These are phyloP conservation scores for Setaria viridis DNA, from an alignment of 202 grass and related monocot genomes.

Conservation along the genomic window DNA sequence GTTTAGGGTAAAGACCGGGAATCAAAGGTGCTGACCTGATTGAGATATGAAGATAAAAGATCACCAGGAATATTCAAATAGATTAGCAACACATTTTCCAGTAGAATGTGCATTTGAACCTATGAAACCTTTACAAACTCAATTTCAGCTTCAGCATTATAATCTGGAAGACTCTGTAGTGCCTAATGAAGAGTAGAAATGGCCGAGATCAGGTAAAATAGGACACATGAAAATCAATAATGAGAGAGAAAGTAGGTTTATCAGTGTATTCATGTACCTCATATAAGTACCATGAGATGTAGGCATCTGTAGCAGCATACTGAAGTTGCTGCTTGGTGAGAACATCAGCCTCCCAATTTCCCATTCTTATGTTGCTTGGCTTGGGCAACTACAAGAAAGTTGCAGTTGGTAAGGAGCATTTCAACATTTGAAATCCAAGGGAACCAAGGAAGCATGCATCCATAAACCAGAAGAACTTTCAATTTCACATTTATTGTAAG, in stretches of 20 bases:
- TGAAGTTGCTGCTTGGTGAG: slow-evolving; percentile 76
- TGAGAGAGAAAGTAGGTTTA: slow-evolving; percentile 1
- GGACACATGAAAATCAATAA: slow-evolving; percentile 19
- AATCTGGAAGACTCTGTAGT: slow-evolving; percentile 48
- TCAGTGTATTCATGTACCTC: slow-evolving; percentile 57
- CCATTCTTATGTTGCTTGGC: slow-evolving; percentile 86
- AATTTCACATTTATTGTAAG: neutral
- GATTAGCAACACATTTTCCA: neutral
- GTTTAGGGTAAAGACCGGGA: slow-evolving; percentile 3
- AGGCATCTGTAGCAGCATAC: slow-evolving; percentile 98
- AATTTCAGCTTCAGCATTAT: slow-evolving; percentile 42
- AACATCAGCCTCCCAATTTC: slow-evolving; percentile 82
- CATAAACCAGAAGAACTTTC: neutral
- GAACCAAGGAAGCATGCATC: slow-evolving; percentile 15
- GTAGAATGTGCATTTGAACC: slow-evolving; percentile 9
- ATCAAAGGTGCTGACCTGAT: slow-evolving; percentile 35
- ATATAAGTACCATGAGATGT: slow-evolving; percentile 89
- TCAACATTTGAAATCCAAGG: neutral
- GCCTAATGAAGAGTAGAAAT: slow-evolving; percentile 43
- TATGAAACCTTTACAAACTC: slow-evolving; percentile 34
- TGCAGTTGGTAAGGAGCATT: slow-evolving; percentile 27
- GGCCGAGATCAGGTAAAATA: neutral
- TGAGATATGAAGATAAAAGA: slow-evolving; percentile 43
- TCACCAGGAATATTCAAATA: slow-evolving; percentile 15
- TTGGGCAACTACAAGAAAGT: slow-evolving; percentile 67